Evolutionary conservation across 192 early-diverging fungal genomes (phyloP), one percentile per base, ranked within the genome.

Genomic region (Backusella luteola): DNA sequence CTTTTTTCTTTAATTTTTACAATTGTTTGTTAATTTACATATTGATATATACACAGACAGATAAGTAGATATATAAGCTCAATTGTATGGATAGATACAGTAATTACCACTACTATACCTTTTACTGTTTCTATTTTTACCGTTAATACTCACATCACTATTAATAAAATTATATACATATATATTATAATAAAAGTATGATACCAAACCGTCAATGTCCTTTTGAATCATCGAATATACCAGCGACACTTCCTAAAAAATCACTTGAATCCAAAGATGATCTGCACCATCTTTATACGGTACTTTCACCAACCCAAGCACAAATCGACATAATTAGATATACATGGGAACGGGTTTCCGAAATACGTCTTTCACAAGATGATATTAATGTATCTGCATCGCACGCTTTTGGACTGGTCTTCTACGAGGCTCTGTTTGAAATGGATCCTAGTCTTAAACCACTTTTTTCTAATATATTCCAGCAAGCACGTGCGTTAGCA

Each of bases 401-500:
- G 11, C 70, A 72, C 12, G 76, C 76, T 21, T 77, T 77, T 49
- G 70, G 76, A n/a, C 32, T 77, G 21, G 69, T 56, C 26, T 77
- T 77, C 34, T 77, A 77, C 11, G 59, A 77, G 9, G 70, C 70
- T 26, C 42, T 77, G 29, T 77, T 77, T 67, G 70, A 71, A 23
- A 36, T 66, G 12, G 69, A 73, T n/a, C 56, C 46, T 34, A 34
- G 35, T 12, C 44, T 77, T 17, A 41, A 73, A 36, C 70, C 63
- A 32, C 38, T 77, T 14, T 77, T 73, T 67, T 38, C 69, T 1
- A 73, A 77, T 46, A 71, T 77, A 29, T 72, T 77, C 56, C 70
- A 67, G n/a, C 76, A 73, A 71, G 70, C 76, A 46, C 53, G 76
- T 36, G 70, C 76, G 14, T 72, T 77, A 35, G 69, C 76, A 49